Evolutionary conservation across 2,329 filamentous ascomycete genomes (phyloP), one percentile per base, ranked within the genome.

Genomic region (Colletotrichum navitas): DNA sequence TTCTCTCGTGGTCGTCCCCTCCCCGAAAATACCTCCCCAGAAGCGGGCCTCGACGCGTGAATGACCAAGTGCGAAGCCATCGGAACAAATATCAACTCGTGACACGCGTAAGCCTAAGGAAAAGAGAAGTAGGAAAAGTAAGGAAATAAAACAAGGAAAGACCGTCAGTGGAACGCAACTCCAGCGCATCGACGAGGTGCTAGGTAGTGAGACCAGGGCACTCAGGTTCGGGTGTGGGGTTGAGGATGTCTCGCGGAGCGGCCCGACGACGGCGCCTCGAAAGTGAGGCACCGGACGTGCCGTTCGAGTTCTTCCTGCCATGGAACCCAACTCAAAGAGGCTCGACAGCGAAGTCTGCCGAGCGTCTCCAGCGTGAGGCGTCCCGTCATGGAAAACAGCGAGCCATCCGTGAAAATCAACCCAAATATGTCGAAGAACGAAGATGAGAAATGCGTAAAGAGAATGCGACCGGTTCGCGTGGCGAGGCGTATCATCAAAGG

Each of bases 401-500:
- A 84, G 82, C 81, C 81, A 83, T 75, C 76, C 49, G 74, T 80
- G 77, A 75, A 76, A 65, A 66, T 62, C 55, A 72, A 58, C 70
- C 66, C 66, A 72, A n/a, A 58, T 26, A 71, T 55, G 79, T 82
- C 80, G 80, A 82, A 84, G 81, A 83, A 81, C 81, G 76, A 83
- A 80, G 82, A 81, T 81, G 78, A 81, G 78, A 80, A 58, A 77
- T 78, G 74, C 79, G 76, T 78, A 74, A 77, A 76, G 77, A 77
- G 78, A 76, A 74, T 68, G 73, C 78, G 80, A 77, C 81, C 80
- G 78, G 78, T 80, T 78, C 81, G 81, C 80, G 76, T 79, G 80
- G 81, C 72, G 68, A 73, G 60, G 68, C 56, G 51, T 71, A 63
- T 71, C 68, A 71, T 71, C 68, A 54, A 63, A 63, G 59, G 29